Evolutionary conservation across 192 early-diverging fungal species (phyloP).

Genomic region (Thamnidium elegans): DNA sequence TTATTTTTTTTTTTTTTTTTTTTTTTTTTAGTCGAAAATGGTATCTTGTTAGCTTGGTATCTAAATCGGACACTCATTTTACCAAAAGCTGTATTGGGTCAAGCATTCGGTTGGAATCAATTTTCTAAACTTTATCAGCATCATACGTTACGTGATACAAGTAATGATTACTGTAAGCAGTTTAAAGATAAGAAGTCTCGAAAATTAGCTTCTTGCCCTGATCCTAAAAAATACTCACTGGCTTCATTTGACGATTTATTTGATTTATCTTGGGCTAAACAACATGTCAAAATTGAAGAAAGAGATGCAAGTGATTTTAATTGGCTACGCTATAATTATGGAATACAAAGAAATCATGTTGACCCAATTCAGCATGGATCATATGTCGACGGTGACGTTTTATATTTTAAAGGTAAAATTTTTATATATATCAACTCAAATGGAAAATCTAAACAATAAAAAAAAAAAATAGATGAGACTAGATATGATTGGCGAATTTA

Average conservation of each 20-base stretch:
- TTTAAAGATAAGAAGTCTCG: neutral
- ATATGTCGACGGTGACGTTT: constrained; percentile 33
- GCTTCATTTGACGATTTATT: constrained; percentile 36
- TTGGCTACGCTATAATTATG: constrained; percentile 28
- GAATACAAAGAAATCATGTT: constrained; percentile 14
- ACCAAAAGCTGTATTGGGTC: constrained; percentile 42
- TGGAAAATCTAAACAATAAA: neutral
- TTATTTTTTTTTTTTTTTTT: neutral
- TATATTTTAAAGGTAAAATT: constrained; percentile 27
- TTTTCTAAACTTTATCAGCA: constrained; percentile 26
- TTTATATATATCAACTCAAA: too few relatives aligned
- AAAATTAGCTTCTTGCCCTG: constrained; percentile 21
- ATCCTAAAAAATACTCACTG: constrained; percentile 20
- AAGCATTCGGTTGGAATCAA: constrained; percentile 36
- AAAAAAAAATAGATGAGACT: constrained; percentile 26
- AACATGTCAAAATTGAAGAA: constrained; percentile 29
- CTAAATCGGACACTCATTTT: constrained; percentile 50
- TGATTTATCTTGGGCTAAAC: constrained; percentile 30
- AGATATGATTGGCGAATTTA: constrained; percentile 40
- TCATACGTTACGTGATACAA: constrained; percentile 28
- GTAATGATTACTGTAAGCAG: constrained; percentile 1
- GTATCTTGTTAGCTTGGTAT: constrained; percentile 45
- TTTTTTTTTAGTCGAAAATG: constrained; percentile 41
- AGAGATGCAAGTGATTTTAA: constrained; percentile 25
- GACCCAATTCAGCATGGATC: constrained; percentile 6